Base-by-base conservation (phyloP, 1,284 basidiomycete genomes). In the Gomphus sp. region DNA sequence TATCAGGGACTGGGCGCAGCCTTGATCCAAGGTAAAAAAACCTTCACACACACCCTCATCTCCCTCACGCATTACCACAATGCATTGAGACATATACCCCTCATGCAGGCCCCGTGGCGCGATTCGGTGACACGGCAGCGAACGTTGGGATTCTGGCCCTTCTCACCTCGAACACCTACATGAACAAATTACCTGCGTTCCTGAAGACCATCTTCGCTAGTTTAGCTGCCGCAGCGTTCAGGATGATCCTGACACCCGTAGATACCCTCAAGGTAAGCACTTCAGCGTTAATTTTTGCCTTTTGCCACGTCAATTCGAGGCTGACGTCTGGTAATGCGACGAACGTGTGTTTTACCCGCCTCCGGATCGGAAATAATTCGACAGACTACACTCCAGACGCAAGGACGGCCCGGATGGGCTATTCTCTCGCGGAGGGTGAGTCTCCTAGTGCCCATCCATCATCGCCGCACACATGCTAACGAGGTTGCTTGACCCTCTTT, bases 61-160 rank as follows among this genome's bases (percentile, higher is more conserved):
- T 36, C 39, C 10, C 41, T 44, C n/a, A 22, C 18, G 43, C 43
- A 9, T 18, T 6, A 9, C n/a, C 43, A n/a, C 43, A 36, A 4
- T 3, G 4, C 28, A 28, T 28, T 28, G 31, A 36, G 34, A 37
- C 6, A 11, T 14, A n/a, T n/a, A n/a, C 52, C 69, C 66, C 36
- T 18, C 14, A 68, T 68, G 56, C 68, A 73, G 72, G 71, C 8
- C 72, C 73, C 1, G 65, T 73, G 14, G 68, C 76, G 0, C 66
- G 93, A 8, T 95, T 96, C 66, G 91, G 91, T 0, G 93, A 96
- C 69, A 95, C 93, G 0, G 91, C 91, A 0, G 87, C 89, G 25
- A 91, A 92, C 66, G 87, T 77, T 0, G 90, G 89, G 14, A 89
- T 92, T 60, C 76, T 91, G 28, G 89, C 88, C 0, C 74, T 93